phyloP scores from a whole-genome alignment of 352 stramenopile species.

The Globisporangium abappressorium region DNA sequence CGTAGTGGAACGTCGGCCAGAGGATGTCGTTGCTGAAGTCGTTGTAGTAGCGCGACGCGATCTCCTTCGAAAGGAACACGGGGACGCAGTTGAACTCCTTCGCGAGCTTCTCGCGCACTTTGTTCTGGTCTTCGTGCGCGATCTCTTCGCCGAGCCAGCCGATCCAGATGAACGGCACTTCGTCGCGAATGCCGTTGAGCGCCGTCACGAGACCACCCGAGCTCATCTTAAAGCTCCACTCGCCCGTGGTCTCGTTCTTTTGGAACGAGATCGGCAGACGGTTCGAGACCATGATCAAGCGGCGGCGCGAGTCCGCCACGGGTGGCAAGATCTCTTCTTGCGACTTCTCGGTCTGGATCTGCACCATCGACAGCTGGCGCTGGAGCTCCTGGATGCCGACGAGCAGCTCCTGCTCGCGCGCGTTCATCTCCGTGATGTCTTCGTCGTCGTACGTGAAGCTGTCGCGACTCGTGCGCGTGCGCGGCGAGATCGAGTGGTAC shows the following conservation, averaged over 20 bases:
- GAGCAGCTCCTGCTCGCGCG: slow-evolving; percentile 83
- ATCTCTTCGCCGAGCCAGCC: slow-evolving; percentile 90
- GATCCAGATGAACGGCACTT: slow-evolving; percentile 91
- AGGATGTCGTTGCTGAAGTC: slow-evolving; percentile 91
- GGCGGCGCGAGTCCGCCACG: slow-evolving; percentile 54
- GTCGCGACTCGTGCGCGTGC: slow-evolving; percentile 15
- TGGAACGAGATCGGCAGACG: slow-evolving; percentile 88
- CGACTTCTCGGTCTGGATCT: slow-evolving; percentile 78
- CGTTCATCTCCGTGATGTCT: slow-evolving; percentile 72
- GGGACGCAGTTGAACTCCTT: slow-evolving; percentile 88
- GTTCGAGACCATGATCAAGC: slow-evolving; percentile 91
- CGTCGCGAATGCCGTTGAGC: slow-evolving; percentile 83
- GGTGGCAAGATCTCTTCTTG: slow-evolving; percentile 69
- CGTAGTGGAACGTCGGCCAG: slow-evolving; percentile 92
- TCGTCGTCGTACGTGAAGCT: slow-evolving; percentile 54
- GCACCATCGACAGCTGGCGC: slow-evolving; percentile 83
- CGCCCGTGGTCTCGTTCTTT: slow-evolving; percentile 79
- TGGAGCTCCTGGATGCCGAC: slow-evolving; percentile 92
- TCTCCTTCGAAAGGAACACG: slow-evolving; percentile 87
- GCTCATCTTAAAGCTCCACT: slow-evolving; percentile 88
- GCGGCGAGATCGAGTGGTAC: slow-evolving; percentile 27
- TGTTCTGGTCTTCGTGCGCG: slow-evolving; percentile 72
- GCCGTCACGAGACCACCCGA: slow-evolving; percentile 86
- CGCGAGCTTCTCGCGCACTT: slow-evolving; percentile 79
- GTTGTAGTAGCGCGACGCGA: slow-evolving; percentile 90